Percentiles rank a stretch among this genome's conserved stretches.
These are phyloP conservation scores for Cladosporium sp. DNA, from an alignment of 2,329 filamentous ascomycete species.

Conservation along the genomic window DNA sequence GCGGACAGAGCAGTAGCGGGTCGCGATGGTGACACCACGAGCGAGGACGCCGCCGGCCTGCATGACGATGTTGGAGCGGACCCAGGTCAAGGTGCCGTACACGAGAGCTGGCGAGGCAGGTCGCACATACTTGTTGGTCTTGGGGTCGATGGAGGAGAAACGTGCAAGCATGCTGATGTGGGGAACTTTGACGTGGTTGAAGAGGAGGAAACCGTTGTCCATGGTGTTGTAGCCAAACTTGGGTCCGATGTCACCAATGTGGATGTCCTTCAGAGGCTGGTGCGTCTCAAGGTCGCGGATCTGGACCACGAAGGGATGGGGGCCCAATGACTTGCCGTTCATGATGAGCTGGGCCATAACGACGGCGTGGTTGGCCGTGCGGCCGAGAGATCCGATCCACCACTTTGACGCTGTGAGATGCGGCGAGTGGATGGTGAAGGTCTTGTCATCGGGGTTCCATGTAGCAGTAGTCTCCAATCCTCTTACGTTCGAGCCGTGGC, in stretches of 20 bases:
- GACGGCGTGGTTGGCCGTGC: constrained; percentile 69
- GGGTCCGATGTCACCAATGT: constrained; percentile 74
- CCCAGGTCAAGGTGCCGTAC: constrained; percentile 71
- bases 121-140: constrained; percentile 61
- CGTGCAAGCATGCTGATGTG: constrained; percentile 66
- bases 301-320: constrained; percentile 72
- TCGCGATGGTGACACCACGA: constrained; percentile 71
- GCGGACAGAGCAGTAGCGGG: constrained; percentile 65
- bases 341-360: constrained; percentile 73
- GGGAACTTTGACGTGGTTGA: constrained; percentile 70
- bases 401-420: constrained; percentile 71
- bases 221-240: constrained; percentile 56
- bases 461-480: constrained; percentile 67
- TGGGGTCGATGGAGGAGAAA: constrained; percentile 64
- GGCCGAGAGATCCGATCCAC: constrained; percentile 76
- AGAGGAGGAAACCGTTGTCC: constrained; percentile 74
- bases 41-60: constrained; percentile 66
- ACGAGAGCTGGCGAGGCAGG: constrained; percentile 61
- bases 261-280: constrained; percentile 60
- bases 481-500: constrained; percentile 70
- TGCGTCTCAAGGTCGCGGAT: constrained; percentile 66
- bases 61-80: constrained; percentile 66
- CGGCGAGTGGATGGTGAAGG: constrained; percentile 68
- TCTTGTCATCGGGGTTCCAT: constrained; percentile 68
- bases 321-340: constrained; percentile 61